Conservation (phyloP, 345 rosid genomes). For the Gossypium mustelinum region DNA sequence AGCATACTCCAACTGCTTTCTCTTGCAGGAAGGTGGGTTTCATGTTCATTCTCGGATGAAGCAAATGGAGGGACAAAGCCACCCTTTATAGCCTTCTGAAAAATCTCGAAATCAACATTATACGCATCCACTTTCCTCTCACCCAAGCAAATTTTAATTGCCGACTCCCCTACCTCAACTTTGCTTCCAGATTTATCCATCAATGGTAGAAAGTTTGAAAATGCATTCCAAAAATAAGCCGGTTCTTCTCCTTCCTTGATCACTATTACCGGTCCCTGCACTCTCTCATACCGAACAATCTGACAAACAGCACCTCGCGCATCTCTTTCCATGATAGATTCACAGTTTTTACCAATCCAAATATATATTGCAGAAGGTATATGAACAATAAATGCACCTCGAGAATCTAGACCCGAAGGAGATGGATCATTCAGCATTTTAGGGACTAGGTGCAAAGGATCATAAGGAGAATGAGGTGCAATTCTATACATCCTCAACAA, state of each 20-base stretch:
- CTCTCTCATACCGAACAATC: slow-evolving; percentile 92
- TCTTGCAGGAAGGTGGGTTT: slow-evolving; percentile 89
- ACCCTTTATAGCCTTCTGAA: slow-evolving; percentile 76
- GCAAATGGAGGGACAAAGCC: slow-evolving; percentile 94
- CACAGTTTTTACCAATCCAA: slow-evolving; percentile 88
- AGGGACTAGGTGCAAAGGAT: slow-evolving; percentile 97
- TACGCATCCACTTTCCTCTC: slow-evolving; percentile 70
- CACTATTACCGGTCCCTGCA: slow-evolving; percentile 57
- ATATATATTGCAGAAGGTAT: slow-evolving; percentile 79
- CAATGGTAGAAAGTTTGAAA: slow-evolving; percentile 65
- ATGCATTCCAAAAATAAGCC: slow-evolving; percentile 80
- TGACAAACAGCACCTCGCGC: slow-evolving; percentile 94
- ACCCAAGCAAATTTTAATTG: slow-evolving; percentile 45
- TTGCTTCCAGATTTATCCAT: slow-evolving; percentile 49
- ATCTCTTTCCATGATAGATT: slow-evolving; percentile 90
- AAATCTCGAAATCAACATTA: slow-evolving; percentile 87
- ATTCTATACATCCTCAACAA: slow-evolving; percentile 85
- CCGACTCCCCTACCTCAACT: slow-evolving; percentile 29
- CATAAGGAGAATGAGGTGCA: slow-evolving; percentile 96
- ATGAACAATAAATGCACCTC: slow-evolving; percentile 94
- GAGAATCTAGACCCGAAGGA: slow-evolving; percentile 76
- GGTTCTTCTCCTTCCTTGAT: slow-evolving; percentile 95
- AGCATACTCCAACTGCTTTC: slow-evolving; percentile 91
- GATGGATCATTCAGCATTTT: slow-evolving; percentile 88
- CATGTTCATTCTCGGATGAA: slow-evolving; percentile 74